phyloP scores from a whole-genome alignment of 495 filamentous ascomycete genomes.

The Saxispiralis lemnorum region DNA sequence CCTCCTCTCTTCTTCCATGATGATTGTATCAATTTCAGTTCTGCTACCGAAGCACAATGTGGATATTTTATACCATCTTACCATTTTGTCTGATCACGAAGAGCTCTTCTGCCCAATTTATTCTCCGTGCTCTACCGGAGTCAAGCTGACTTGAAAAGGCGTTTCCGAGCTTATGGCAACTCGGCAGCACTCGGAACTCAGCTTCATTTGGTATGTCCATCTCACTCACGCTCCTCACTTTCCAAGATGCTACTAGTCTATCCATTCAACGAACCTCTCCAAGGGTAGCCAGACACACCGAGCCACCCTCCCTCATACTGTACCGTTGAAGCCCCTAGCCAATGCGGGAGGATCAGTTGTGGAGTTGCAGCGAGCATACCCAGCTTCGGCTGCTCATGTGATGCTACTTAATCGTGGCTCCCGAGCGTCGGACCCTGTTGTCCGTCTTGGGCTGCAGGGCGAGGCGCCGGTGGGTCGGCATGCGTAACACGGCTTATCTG shows the following conservation, averaged over 20 bases:
- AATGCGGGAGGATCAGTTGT: slow-evolving; percentile 67
- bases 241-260: slow-evolving; percentile 91
- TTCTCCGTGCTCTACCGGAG: neutral
- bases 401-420: slow-evolving; percentile 27
- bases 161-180: neutral
- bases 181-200: too few species aligned
- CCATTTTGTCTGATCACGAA: slow-evolving; percentile 21
- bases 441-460: slow-evolving; percentile 40
- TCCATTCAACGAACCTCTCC: slow-evolving; percentile 79
- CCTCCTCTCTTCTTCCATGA: slow-evolving; percentile 16
- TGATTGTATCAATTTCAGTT: slow-evolving; percentile 30
- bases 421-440: slow-evolving; percentile 33
- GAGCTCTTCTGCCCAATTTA: neutral
- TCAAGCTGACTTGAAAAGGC: neutral
- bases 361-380: slow-evolving; percentile 38
- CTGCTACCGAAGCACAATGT: slow-evolving; percentile 30
- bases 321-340: slow-evolving; percentile 44
- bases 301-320: slow-evolving; percentile 47
- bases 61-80: slow-evolving; percentile 25
- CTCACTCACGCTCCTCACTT: neutral
- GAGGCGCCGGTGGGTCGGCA: slow-evolving; percentile 34
- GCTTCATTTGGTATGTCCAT: neutral
- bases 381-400: too few species aligned
- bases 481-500: slow-evolving; percentile 54
- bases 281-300: slow-evolving; percentile 36